phyloP scores from a whole-genome alignment of 2,329 filamentous ascomycete species.

The Aspergillus felis region DNA sequence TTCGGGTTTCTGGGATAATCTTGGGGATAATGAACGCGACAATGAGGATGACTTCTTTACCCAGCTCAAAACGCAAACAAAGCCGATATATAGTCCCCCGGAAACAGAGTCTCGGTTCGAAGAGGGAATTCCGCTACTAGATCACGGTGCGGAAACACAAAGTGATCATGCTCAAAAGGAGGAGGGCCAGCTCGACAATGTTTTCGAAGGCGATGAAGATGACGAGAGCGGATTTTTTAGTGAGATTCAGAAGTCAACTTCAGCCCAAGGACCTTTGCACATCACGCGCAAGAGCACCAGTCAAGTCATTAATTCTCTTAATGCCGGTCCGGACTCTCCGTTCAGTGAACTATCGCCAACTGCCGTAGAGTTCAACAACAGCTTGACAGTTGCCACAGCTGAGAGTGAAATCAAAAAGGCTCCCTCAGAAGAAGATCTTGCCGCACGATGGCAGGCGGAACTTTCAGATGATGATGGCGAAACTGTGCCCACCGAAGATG shows the following conservation, averaged over 20 bases:
- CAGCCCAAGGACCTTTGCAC: conserved; percentile 15
- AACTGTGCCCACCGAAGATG: conserved; percentile 56
- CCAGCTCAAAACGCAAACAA: conserved; percentile 43
- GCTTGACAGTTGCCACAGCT: conserved; percentile 19
- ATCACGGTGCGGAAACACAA: conserved; percentile 39
- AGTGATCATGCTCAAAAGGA: conserved; percentile 23
- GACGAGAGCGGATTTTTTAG: conserved; percentile 38
- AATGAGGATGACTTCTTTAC: conserved; percentile 59
- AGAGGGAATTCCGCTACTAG: conserved; percentile 61
- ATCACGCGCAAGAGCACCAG: conserved; percentile 68
- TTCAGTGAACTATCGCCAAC: conserved; percentile 27
- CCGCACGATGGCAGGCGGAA: conserved; percentile 78
- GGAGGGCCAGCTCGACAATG: conserved; percentile 21
- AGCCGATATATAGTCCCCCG: conserved; percentile 33
- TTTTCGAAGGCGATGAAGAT: conserved; percentile 38
- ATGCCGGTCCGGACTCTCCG: conserved; percentile 30
- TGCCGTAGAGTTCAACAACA: conserved; percentile 23
- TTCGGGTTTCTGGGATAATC: conserved; percentile 42
- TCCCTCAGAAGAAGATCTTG: conserved; percentile 58
- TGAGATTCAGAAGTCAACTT: conserved; percentile 16
- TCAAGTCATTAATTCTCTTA: conserved; percentile 58
- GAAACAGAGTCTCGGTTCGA: conserved; percentile 60
- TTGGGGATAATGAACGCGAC: conserved; percentile 45
- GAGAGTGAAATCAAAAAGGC: conserved; percentile 17
- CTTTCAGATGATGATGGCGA: conserved; percentile 40